Evolutionary conservation across 306 rosid genomes (phyloP), one percentile per base, ranked within the genome.

Genomic region (Benincasa hispida): DNA sequence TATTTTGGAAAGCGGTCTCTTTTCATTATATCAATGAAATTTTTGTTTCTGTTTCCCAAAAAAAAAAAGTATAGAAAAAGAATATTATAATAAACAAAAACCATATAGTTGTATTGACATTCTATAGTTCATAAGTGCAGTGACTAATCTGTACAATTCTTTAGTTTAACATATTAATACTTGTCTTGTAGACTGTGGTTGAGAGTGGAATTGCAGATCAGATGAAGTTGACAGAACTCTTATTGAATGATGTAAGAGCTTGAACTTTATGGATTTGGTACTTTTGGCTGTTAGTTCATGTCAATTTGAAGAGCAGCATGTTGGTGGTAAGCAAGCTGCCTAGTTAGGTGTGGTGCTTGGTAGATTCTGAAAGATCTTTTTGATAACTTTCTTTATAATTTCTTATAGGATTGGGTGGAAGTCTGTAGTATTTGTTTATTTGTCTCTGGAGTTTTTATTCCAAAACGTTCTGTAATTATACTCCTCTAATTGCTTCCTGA

Each of bases 191-290:
- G 98, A 90, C 89, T 78, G 80, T 93, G 84, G 91, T 84, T 81
- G 98, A 91, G 81, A 90, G 92, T 80, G 90, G 96, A 81, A 84
- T 91, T 79, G 79, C 90, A 79, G 98, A 93, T 84, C 97, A 88
- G 82, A 81, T 88, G 87, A 92, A 91, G 81, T 85, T 93, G 80
- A 79, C 91, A 0, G 96, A 93, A 62, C 86, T 91, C 76, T 84
- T 93, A 80, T 77, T 87, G 81, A 88, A 77, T 84, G 96, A 93
- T 86, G 98, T 93, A 87, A 93, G 98, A 83, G 82, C 76, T 73
- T 28, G 76, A 60, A 72, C 30, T 51, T 34, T 72, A 55, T 72
- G 76, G 53, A 50, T 72, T 50, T 72, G 76, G 76, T 72, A 72
- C 61, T 72, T 48, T 48, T 72, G 60, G 60, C 60, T 28, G 42